phyloP scores from a whole-genome alignment of 176 grass and related monocot genomes.

The Eragrostis curvula region DNA sequence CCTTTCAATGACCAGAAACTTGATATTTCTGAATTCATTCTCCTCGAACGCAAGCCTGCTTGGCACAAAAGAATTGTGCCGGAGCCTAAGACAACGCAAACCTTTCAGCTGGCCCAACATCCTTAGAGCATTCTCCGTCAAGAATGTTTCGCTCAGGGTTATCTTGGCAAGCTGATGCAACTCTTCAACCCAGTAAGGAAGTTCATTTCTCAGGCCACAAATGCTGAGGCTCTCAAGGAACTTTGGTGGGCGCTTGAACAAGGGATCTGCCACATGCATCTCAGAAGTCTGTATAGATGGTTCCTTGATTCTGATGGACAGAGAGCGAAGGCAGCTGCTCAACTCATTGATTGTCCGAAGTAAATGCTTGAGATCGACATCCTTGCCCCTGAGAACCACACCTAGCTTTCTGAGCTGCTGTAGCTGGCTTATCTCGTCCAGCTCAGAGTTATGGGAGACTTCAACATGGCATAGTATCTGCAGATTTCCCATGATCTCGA shows the following conservation, averaged over 20 bases:
- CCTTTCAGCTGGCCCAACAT: background rate
- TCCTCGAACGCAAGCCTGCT: background rate
- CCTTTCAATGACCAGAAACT: background rate
- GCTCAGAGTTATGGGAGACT: background rate
- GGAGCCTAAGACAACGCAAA: conserved; percentile 9
- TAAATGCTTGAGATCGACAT: background rate
- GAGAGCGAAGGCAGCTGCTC: background rate
- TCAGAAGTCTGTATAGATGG: background rate
- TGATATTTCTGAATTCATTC: conserved; percentile 8
- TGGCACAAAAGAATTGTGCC: background rate
- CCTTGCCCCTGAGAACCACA: background rate
- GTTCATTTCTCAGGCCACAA: background rate
- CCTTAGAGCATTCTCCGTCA: conserved; percentile 11
- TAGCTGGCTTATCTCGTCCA: background rate
- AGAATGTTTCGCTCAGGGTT: conserved; percentile 14
- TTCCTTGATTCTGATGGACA: conserved; percentile 5
- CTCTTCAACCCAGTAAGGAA: conserved; percentile 32
- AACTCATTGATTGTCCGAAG: background rate
- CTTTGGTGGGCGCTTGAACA: background rate
- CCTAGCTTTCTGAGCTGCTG: conserved; percentile 1
- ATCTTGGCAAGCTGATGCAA: conserved; percentile 33
- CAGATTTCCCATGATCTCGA: conserved; percentile 8
- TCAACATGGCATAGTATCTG: background rate
- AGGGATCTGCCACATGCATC: background rate
- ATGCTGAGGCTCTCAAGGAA: conserved; percentile 42